Evolutionary conservation across 192 early-diverging fungal species (phyloP).

Genomic region (Coemansia sp.): DNA sequence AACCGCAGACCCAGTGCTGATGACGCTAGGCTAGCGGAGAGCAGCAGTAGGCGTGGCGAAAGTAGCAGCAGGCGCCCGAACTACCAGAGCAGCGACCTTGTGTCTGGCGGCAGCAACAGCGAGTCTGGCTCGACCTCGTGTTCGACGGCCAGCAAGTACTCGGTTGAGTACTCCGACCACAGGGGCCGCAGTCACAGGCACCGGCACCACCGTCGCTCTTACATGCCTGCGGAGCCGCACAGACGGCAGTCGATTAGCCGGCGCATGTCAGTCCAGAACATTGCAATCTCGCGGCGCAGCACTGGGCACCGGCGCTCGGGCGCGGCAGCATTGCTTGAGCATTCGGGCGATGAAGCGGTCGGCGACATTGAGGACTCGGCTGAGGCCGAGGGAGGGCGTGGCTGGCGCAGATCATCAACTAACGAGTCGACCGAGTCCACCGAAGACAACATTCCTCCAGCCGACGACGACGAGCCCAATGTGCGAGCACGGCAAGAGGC

Average conservation of each 20-base stretch:
- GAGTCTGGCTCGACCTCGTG: slow-evolving; percentile 47
- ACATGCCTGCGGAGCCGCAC: not conserved
- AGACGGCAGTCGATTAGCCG: slow-evolving; percentile 8
- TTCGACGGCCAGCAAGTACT: slow-evolving; percentile 41
- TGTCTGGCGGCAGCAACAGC: slow-evolving; percentile 28
- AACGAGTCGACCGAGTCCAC: slow-evolving; percentile 26
- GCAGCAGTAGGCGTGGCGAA: not conserved
- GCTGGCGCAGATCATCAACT: slow-evolving; percentile 20
- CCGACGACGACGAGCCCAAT: slow-evolving; percentile 43
- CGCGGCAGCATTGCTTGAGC: not conserved
- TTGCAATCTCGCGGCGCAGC: slow-evolving; percentile 25
- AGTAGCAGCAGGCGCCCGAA: not conserved
- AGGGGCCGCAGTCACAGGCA: slow-evolving; percentile 23
- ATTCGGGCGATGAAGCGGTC: slow-evolving; percentile 10
- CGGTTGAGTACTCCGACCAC: slow-evolving; percentile 22
- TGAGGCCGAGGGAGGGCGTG: slow-evolving; percentile 2
- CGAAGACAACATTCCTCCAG: slow-evolving; percentile 18
- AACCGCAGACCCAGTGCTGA: slow-evolving; percentile 1
- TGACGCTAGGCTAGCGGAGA: not conserved
- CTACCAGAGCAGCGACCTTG: slow-evolving; percentile 3
- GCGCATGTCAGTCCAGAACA: slow-evolving; percentile 26
- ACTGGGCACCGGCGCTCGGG: slow-evolving; percentile 15
- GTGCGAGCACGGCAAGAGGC: slow-evolving; percentile 59
- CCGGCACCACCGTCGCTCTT: slow-evolving; percentile 38
- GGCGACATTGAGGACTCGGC: slow-evolving; percentile 1